A percentile compares a stretch with the other conserved stretches of the same genome.
phyloP scores from a whole-genome alignment of 1,139 yeast species.

The Yamadazyma spencermartinsiae region DNA sequence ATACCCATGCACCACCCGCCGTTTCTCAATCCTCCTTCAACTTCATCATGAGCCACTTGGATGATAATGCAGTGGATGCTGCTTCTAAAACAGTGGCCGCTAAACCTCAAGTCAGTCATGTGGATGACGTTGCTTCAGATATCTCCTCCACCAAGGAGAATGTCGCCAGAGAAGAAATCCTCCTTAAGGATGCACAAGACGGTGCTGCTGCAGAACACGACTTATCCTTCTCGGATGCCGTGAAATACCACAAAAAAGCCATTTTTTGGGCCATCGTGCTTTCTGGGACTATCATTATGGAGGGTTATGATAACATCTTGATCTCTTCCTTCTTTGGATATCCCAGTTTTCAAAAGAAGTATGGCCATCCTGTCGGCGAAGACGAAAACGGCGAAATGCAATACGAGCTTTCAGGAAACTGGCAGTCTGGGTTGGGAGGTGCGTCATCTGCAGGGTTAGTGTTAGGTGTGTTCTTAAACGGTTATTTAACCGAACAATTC shows the following conservation, averaged over 20 bases:
- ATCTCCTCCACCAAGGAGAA: slow-evolving; percentile 3
- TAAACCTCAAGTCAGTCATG: slow-evolving; percentile 4
- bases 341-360: slow-evolving; percentile 37
- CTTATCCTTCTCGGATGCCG: slow-evolving; percentile 17
- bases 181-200: slow-evolving; percentile 4
- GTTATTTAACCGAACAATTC: slow-evolving; percentile 33
- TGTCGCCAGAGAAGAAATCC: not conserved
- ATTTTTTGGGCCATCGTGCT: slow-evolving; percentile 44
- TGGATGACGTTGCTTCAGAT: slow-evolving; percentile 5
- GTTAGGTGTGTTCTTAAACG: slow-evolving; percentile 37
- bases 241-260: slow-evolving; percentile 27
- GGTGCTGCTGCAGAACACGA: slow-evolving; percentile 4
- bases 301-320: slow-evolving; percentile 45
- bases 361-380: slow-evolving; percentile 23
- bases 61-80: not conserved
- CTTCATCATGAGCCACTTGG: not conserved
- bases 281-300: slow-evolving; percentile 44
- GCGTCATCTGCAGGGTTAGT: slow-evolving; percentile 34
- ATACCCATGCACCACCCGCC: not conserved
- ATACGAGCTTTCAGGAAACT: slow-evolving; percentile 37
- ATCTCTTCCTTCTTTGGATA: slow-evolving; percentile 40
- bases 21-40: not conserved
- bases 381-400: slow-evolving; percentile 17
- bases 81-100: not conserved
- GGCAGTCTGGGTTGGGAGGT: slow-evolving; percentile 44